Evolutionary conservation across 2,329 filamentous ascomycete species (phyloP), one percentile per base, ranked within the genome.

Genomic region (Biscogniauxia marginata): DNA sequence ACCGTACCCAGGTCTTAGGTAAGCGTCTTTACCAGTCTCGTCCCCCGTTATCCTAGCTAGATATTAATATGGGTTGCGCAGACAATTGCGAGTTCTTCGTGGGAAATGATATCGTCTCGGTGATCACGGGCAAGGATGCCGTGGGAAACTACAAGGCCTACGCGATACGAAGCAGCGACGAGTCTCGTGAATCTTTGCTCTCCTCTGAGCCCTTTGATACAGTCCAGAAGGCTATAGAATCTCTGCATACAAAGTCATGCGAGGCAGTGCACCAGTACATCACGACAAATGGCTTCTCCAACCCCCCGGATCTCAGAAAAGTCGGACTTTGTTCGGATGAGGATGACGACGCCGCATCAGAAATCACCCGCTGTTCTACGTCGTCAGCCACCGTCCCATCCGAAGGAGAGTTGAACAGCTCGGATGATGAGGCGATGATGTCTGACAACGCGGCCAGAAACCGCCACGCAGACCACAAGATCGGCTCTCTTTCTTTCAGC

Each of bases 31-130:
- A n/a, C n/a, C n/a, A n/a, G 30, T 7, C 18, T 22, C 18, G 24
- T 46, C 16, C 30, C 30, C 23, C 20, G 30, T 39, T 5, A 16
- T 39, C 7, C 30, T 39, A 11, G n/a, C 30, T 16, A 11, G 6
- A n/a, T 25, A 30, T 30, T 49, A 18, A 53, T 45, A 53, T 30
- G 51, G n/a, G 24, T 47, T 55, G 60, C 55, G 52, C 24, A 66
- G 67, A 68, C 13, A 71, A 71, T 51, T 70, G 69, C 61, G 64
- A 68, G 49, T 71, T 70, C 54, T 53, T 71, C 55, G 54, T 65
- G 16, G 50, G 44, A 21, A 66, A 65, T 58, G 69, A 68, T 48
- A 55, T 58, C 11, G 56, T 71, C 48, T 56, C 60, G 20, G 61
- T 70, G 7, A 61, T 70, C 49, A 66, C 56, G 21, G 52, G 46